Percentiles rank a stretch among this genome's conserved stretches.
Conservation (phyloP, 805 yeast species). For the Yarrowia sp. region DNA sequence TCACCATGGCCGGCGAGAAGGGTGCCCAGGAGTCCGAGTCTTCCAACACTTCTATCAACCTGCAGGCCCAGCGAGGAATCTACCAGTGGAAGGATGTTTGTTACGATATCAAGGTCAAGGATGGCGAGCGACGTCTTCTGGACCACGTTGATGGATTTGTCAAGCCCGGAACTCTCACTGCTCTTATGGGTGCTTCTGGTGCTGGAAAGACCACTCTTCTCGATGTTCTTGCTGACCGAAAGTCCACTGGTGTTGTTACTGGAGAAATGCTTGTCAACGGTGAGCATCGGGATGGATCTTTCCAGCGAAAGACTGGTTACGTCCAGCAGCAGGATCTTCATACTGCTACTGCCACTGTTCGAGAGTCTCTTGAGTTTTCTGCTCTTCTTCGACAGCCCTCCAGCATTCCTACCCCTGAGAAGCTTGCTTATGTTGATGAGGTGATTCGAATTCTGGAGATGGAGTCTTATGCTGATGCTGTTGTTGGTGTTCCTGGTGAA, state of each 20-base stretch:
- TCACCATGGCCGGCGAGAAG: slow-evolving; percentile 1
- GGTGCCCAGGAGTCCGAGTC: slow-evolving; percentile 4
- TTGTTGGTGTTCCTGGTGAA: not conserved
- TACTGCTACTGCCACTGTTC: not conserved
- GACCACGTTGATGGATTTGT: slow-evolving; percentile 6
- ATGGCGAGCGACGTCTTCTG: slow-evolving; percentile 55
- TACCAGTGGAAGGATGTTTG: slow-evolving; percentile 78
- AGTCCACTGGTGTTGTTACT: not conserved
- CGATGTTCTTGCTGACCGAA: slow-evolving; percentile 6
- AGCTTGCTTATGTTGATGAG: not conserved
- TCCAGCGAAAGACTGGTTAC: slow-evolving; percentile 6
- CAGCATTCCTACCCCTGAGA: not conserved
- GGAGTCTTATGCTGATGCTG: not conserved
- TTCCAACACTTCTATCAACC: not conserved
- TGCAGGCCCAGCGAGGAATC: slow-evolving; percentile 31
- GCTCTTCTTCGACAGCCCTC: slow-evolving; percentile 4
- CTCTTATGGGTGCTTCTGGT: not conserved
- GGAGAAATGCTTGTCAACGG: slow-evolving; percentile 3
- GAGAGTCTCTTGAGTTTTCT: slow-evolving; percentile 2
- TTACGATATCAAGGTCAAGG: slow-evolving; percentile 58
- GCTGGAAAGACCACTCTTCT: not conserved
- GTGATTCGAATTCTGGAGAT: slow-evolving; percentile 2
- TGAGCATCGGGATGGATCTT: not conserved
- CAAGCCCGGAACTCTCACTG: slow-evolving; percentile 2
- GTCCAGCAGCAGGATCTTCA: slow-evolving; percentile 4